Percentiles rank a stretch among this genome's conserved stretches.
Conservation (phyloP, 2,329 filamentous ascomycete species). For the Emmonsia crescens region DNA sequence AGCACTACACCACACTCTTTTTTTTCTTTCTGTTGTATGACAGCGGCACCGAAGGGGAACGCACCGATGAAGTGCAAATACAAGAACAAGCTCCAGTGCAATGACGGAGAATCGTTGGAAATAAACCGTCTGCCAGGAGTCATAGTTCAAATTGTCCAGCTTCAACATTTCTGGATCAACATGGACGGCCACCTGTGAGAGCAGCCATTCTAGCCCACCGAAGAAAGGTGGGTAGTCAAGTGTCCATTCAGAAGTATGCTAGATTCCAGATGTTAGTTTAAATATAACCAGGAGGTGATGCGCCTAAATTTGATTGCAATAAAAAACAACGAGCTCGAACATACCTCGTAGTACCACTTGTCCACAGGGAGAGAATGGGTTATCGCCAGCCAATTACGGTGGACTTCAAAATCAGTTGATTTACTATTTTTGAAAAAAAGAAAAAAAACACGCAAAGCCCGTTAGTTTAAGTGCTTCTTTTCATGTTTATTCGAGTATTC, state of each 20-base stretch:
- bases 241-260: slow-evolving; percentile 97
- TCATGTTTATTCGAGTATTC: not conserved
- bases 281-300: not conserved
- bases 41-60: not conserved
- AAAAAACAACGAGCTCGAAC: slow-evolving; percentile 7
- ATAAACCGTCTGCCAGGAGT: slow-evolving; percentile 86
- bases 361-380: slow-evolving; percentile 78
- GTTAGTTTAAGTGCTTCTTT: not conserved
- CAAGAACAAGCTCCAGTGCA: slow-evolving; percentile 67
- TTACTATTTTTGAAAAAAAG: slow-evolving; percentile 69
- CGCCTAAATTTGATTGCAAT: not conserved
- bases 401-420: slow-evolving; percentile 97
- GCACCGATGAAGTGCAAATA: slow-evolving; percentile 70
- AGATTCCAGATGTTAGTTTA: slow-evolving; percentile 7
- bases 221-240: slow-evolving; percentile 98
- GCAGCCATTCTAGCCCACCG: slow-evolving; percentile 87
- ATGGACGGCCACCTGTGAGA: slow-evolving; percentile 69
- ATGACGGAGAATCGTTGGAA: slow-evolving; percentile 90
- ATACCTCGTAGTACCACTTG: slow-evolving; percentile 86
- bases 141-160: slow-evolving; percentile 70
- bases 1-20: not conserved
- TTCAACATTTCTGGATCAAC: slow-evolving; percentile 72
- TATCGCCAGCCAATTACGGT: slow-evolving; percentile 96
- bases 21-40: not conserved
- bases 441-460: not conserved